Base-by-base conservation (phyloP, 805 yeast genomes). In the Yamadazyma sp. region DNA sequence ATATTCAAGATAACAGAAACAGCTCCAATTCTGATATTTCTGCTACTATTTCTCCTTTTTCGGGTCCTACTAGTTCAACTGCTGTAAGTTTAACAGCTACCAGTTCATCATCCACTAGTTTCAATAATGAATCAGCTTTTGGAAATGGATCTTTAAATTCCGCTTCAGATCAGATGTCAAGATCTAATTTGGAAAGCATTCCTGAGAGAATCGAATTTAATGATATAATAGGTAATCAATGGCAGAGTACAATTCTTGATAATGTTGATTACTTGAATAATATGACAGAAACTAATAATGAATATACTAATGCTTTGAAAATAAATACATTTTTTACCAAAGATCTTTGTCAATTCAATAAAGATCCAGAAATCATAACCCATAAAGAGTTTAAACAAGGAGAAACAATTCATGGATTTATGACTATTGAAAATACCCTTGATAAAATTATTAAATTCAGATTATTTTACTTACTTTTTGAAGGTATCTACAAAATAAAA, bases 321-420 rank as follows among this genome's bases (percentile, higher is more conserved):
- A 51, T 65, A 11, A 36, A 50, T 4, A 43, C 62, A 14, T 47
- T 45, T 23, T 65, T 63, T 43, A 66, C 69, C 3, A 56, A 58
- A 30, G 60, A 61, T 9, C 54, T 63, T 12, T 58, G 68, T 16
- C 45, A 52, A 27, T 18, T 43, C 2, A 62, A 62, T 5, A 42
- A 47, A 33, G 35, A 24, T 1, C 65, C 65, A 4, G 53, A 45
- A 21, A 39, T 45, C 17, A 55, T 65, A 5, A 60, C 63, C 35
- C 56, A 60, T 6, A 53, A 56, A 37, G 85, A 79, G 51, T 82
- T 74, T 49, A 75, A 75, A 13, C 79, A 81, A 9, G 86, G 86
- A n/a, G 88, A 82, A 49, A 65, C 66, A 14, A 63, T 82, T 10
- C 70, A 75, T 48, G 91, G 91, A 0, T 76, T 70, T 45, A 57